Percentiles rank a stretch among this genome's conserved stretches.
Evolutionary conservation across 352 stramenopile genomes (phyloP).

Genomic region (Globisporangium rhizosaccharum): DNA sequence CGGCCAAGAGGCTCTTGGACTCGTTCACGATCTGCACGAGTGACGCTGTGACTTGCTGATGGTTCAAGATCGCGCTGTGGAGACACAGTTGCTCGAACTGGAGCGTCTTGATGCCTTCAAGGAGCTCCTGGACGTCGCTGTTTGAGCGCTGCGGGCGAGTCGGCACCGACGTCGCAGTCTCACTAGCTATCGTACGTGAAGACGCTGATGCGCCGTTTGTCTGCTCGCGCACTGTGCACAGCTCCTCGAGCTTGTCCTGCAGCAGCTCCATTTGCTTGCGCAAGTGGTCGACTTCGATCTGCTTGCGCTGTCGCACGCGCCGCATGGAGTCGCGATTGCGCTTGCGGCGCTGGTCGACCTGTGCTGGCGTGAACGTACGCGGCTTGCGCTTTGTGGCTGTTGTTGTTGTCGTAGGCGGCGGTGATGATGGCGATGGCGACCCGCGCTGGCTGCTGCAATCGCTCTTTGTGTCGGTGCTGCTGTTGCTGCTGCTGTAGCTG

Average conservation of each 20-base stretch:
- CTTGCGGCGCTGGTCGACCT: slow-evolving; percentile 15
- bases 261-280: slow-evolving; percentile 15
- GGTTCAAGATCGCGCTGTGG: slow-evolving; percentile 5
- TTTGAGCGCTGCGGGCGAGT: slow-evolving; percentile 6
- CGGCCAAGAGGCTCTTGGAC: not conserved
- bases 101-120: slow-evolving; percentile 10
- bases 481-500: not conserved
- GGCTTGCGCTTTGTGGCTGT: slow-evolving; percentile 5
- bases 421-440: not conserved
- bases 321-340: slow-evolving; percentile 31
- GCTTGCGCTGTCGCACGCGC: slow-evolving; percentile 20
- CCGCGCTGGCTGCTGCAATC: not conserved
- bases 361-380: slow-evolving; percentile 5
- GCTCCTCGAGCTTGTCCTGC: slow-evolving; percentile 5
- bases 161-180: not conserved
- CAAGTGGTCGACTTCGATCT: slow-evolving; percentile 8
- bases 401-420: not conserved
- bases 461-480: not conserved
- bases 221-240: not conserved
- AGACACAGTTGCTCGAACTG: slow-evolving; percentile 9
- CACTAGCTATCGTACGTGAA: not conserved
- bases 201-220: not conserved
- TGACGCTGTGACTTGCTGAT: slow-evolving; percentile 4
- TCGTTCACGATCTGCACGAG: slow-evolving; percentile 8
- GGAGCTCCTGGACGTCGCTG: slow-evolving; percentile 9